Base-by-base conservation (phyloP, 305 asterid genomes). In the Fraxinus xanthoxyloides region DNA sequence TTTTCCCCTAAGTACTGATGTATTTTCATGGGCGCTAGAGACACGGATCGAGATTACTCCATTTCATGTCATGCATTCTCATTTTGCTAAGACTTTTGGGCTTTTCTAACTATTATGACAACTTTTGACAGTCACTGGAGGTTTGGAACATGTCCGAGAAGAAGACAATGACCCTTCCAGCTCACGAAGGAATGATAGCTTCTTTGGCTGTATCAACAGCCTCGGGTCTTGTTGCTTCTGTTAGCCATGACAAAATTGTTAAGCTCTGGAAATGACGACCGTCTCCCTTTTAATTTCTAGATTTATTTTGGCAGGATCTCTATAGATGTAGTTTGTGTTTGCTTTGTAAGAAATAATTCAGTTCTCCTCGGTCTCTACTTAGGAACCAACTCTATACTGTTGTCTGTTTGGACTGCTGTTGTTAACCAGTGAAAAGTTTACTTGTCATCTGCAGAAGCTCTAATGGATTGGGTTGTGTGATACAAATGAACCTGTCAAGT, bases 131-230 rank as follows among this genome's bases (percentile, higher is more conserved):
- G 99, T 93, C 99, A 0, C 80, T 97, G 82, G 99, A 95, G 95
- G 92, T 97, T 2, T 97, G 99, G 99, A 90, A 97, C 92, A 92
- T 93, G 98, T 63, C 85, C 0, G 97, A 92, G 87, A 95, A 91
- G 90, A 91, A 91, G 85, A 93, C 95, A 1, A 87, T 97, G 98
- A 91, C 95, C 17, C 88, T 95, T 12, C 40, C 95, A 0, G 98
- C 97, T 0, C 99, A 96, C 75, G 98, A 94, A 3, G 97, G 98
- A 76, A 75, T 93, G 90, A 90, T 96, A 0, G 92, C 98, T 1
- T 90, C 97, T 7, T 77, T 96, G 89, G 95, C 98, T 0, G 97
- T 89, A 9, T 96, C 99, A 0, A 76, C 94, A 0, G 93, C 32
- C 9, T 89, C 94, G 1, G 98, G 98, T 15, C 84, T 93, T 78